A percentile compares a stretch with the other conserved stretches of the same genome.
Conservation (phyloP, 306 rosid species). For the Malus fusca region DNA sequence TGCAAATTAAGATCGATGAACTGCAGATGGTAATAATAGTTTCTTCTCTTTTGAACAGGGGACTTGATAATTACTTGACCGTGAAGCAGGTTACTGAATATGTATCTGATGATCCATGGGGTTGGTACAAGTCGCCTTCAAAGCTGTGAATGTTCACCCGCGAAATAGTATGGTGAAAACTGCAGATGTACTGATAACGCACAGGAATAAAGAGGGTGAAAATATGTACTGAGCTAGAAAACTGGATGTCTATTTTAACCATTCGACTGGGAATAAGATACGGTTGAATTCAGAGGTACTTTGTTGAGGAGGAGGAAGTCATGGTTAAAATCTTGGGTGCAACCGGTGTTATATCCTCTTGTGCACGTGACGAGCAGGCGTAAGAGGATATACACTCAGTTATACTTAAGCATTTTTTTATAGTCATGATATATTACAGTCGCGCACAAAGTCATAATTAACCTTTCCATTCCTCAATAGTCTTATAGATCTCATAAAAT, state of each 20-base stretch:
- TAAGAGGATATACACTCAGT: not conserved
- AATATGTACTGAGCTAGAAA: not conserved
- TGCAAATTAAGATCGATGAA: not conserved
- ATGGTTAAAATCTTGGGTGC: not conserved
- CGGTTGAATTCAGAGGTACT: not conserved
- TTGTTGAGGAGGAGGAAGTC: not conserved
- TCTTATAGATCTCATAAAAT: no score
- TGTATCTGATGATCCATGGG: conserved; percentile 81
- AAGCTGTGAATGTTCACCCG: conserved; percentile 42
- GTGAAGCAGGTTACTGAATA: conserved; percentile 95
- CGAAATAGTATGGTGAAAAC: not conserved
- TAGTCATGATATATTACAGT: not conserved
- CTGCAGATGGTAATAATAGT: conserved; percentile 2
- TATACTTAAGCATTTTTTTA: not conserved
- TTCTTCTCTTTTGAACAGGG: conserved; percentile 47
- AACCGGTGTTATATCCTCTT: not conserved
- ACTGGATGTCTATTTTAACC: not conserved
- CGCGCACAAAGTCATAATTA: not conserved
- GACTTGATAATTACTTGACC: conserved; percentile 76
- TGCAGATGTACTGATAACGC: not conserved
- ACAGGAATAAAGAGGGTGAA: conserved; percentile 9
- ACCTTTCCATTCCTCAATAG: no score
- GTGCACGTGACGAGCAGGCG: not conserved
- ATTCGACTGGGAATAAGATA: not conserved
- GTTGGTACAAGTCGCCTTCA: conserved; percentile 87